Evolutionary conservation across 306 rosid species (phyloP).

Genomic region (Ormosia emarginata): DNA sequence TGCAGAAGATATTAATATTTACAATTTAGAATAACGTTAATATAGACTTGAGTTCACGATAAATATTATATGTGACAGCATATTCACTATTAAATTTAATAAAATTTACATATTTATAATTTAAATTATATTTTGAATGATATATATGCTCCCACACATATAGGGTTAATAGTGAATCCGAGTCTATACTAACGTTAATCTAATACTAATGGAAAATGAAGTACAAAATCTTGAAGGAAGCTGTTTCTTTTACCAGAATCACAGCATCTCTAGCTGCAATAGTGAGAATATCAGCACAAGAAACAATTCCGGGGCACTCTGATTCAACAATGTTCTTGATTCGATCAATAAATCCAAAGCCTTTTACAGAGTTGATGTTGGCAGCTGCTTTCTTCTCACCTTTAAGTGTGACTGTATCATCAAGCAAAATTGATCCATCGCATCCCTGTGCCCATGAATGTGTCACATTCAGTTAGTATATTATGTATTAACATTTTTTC

Average conservation of each 20-base stretch:
- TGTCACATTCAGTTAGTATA: not conserved
- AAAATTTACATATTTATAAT: too few relatives aligned
- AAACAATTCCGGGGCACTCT: conserved; percentile 84
- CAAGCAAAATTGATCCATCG: conserved; percentile 85
- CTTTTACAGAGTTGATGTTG: conserved; percentile 66
- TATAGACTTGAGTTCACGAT: too few relatives aligned
- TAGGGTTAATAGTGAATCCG: too few relatives aligned
- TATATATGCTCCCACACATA: too few relatives aligned
- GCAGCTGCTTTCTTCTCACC: conserved; percentile 78
- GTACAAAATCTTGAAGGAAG: not conserved
- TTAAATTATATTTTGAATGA: too few relatives aligned
- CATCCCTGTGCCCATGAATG: conserved; percentile 58
- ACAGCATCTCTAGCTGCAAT: conserved; percentile 98
- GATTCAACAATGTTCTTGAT: conserved; percentile 86
- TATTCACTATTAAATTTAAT: too few relatives aligned
- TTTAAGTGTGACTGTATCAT: conserved; percentile 69
- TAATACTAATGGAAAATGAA: not conserved
- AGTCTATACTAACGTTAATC: too few relatives aligned
- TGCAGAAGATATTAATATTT: not conserved
- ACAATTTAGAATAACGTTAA: too few relatives aligned
- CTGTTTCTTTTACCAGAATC: conserved; percentile 55
- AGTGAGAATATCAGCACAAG: conserved; percentile 95
- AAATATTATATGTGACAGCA: too few relatives aligned
- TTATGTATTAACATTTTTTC: not conserved
- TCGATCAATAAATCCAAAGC: conserved; percentile 55